Base-by-base conservation (phyloP, 2,329 filamentous ascomycete species). In the Cladophialophora chaetospira region DNA sequence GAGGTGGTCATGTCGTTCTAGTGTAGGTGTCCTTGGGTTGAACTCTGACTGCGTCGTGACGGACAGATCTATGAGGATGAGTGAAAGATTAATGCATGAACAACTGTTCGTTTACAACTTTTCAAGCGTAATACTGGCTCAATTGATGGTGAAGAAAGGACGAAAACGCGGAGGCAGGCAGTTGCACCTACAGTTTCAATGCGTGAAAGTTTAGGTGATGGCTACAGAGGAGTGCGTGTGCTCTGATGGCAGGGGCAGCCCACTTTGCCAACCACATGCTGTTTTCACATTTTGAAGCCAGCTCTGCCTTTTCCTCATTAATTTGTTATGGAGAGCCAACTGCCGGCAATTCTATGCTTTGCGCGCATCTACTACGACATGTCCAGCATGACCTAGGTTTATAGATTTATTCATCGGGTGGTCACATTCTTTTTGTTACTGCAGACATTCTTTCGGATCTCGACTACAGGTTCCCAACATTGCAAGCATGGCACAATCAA, bases 401-500 rank as follows among this genome's bases (percentile, higher is more conserved):
- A 17, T 43, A 51, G 48, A 31, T 3, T 17, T 29, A 15, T 25
- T 19, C 15, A 17, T 33, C 10, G 11, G 36, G 26, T 31, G 25
- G 35, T 17, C 13, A 25, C 10, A 29, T 42, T 5, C 1, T 45
- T 45, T 46, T 17, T 11, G 36, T 40, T 17, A 10, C 29, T 25
- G 19, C 5, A 19, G 23, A 23, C 44, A 33, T 46, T 50, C 28
- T 38, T 28, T 31, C 33, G 25, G 26, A 11, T 33, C 4, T 51
- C 15, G 5, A 15, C 35, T 23, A 35, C 17, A 21, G 23, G 3
- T 9, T 23, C n/a, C 33, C 33, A 45, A 23, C 21, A 47, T 17
- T 26, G 35, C 21, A 43, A 31, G 25, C 46, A 46, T 46, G 47
- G 47, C 36, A 25, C 33, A 43, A 4, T 55, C 55, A 49, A 40